Base-by-base conservation (phyloP, 2,329 filamentous ascomycete species). In the Dendryphion nanum region DNA sequence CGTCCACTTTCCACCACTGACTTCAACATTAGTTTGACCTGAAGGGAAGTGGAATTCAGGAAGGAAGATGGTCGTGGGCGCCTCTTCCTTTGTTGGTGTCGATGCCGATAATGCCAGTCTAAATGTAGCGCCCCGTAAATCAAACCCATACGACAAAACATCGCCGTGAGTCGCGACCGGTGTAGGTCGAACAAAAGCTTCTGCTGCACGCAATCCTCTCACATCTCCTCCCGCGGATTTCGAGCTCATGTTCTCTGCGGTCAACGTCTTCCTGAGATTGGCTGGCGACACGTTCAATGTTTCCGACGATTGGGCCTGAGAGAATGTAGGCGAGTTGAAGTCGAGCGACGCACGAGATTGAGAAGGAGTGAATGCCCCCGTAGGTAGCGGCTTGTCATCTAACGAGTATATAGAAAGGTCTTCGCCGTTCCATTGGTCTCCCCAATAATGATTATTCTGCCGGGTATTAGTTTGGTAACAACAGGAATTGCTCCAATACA, bases 401-500 rank as follows among this genome's bases (percentile, higher is more conserved):
- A 80, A 53, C 0, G 89, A 96, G 60, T 82, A 85, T 38, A 98
- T 93, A 4, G 90, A 96, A 21, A 98, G 69, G 62, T 98, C 93
- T 65, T 98, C 93, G 32, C 93, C 93, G 51, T 98, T 98, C 93
- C 93, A 98, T 49, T 89, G 82, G 56, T 98, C 93, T 38, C 93
- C 93, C 69, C 87, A 84, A 57, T 84, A 75, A 60, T 98, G 93
- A 45, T 85, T 84, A 61, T 97, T 98, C 76, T 86, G 49, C 5
- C n/a, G 10, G 3, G n/a, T n/a, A 26, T n/a, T n/a, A n/a, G n/a
- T n/a, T n/a, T n/a, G n/a, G n/a, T n/a, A n/a, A n/a, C n/a, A n/a
- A n/a, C n/a, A n/a, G n/a, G n/a, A n/a, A n/a, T n/a, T n/a, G n/a
- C n/a, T n/a, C n/a, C 23, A 29, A 10, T 34, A 45, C 75, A 59